Base-by-base conservation (phyloP, 1,284 basidiomycete genomes). In the Leccinum pachyderme region DNA sequence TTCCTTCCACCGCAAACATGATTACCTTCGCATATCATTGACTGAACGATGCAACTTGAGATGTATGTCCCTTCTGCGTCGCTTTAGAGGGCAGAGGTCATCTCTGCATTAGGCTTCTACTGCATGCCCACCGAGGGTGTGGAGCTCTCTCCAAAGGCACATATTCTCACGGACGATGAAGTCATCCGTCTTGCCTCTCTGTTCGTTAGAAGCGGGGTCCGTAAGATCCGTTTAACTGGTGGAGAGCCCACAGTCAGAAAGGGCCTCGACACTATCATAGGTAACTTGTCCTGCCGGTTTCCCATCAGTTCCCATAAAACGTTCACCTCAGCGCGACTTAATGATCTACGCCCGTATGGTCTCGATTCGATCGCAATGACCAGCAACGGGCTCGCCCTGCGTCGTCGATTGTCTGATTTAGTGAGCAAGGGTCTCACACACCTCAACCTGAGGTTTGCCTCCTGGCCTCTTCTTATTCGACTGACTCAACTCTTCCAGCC, bases 91-190 rank as follows among this genome's bases (percentile, higher is more conserved):
- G 46, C 22, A 11, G 28, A 22, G 27, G 41, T 53, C 45, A 63
- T 39, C 37, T 28, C 15, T 13, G 44, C 44, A 56, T 53, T 60
- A 91, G 90, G 90, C 64, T 90, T 91, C 64, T 95, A 95, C 67
- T 95, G 93, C 66, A 95, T 95, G 93, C 93, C 92, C 2, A 83
- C 79, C 54, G 85, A 91, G 63, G 92, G 92, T 33, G 76, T 93
- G 1, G 81, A 87, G 49, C 77, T 95, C 22, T 88, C 90, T 8
- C 91, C 91, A 2, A 75, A 76, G 35, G 75, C 76, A 8, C 78
- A 88, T 55, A 79, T 93, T 55, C 78, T 95, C 33, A 84, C 88
- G 1, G 84, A 93, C 57, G 80, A 86, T 51, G 92, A 95, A 68
- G 73, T 95, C 27, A 68, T 91, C 43, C 84, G 87, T 51, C 76